Base-by-base conservation (phyloP, 1,284 basidiomycete genomes). In the Ganoderma leucocontextum region DNA sequence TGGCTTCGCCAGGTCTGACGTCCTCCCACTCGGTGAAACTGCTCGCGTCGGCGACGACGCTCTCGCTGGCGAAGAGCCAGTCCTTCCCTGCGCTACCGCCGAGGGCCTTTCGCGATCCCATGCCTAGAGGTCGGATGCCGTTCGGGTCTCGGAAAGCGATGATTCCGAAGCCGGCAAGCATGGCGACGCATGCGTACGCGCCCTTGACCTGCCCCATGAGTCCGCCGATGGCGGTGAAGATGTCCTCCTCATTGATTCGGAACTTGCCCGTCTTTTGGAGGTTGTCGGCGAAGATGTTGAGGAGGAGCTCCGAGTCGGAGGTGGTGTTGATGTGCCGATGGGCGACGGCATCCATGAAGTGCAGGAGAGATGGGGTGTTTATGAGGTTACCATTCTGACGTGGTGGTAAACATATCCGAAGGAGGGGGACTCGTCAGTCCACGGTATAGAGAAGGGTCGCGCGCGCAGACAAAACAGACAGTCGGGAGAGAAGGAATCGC, bases 71-170 rank as follows among this genome's bases (percentile, higher is more conserved):
- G 75, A 98, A 94, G 64, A 98, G 82, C 83, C 97, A 98, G 80
- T 99, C 98, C 60, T 81, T 84, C 5, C 92, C 92, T 8, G 81
- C 80, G 6, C 79, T 80, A 15, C 81, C 78, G 39, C 65, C 75
- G 49, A 72, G 70, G n/a, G 79, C 71, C 73, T 86, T 87, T 65
- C 95, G 86, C 22, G 87, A 86, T 5, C 89, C 95, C 85, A 96
- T 88, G 2, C 96, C 96, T 33, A 96, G 84, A 0, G 97, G 98
- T 44, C 97, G 89, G 74, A 99, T 99, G 66, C 97, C 97, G 79
- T 99, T 98, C n/a, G 97, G 98, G 80, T 99, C 98, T 71, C 98
- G 89, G 86, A 99, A 99, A 0, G 95, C 98, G 77, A 99, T 97
- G 74, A 99, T 93, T 7, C 98, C 98, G 80, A 99, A 99, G 52